Percentiles rank a stretch among this genome's conserved stretches.
These are phyloP conservation scores for Puccinia coronata DNA, from an alignment of 1,284 basidiomycete genomes.

Conservation along the genomic window DNA sequence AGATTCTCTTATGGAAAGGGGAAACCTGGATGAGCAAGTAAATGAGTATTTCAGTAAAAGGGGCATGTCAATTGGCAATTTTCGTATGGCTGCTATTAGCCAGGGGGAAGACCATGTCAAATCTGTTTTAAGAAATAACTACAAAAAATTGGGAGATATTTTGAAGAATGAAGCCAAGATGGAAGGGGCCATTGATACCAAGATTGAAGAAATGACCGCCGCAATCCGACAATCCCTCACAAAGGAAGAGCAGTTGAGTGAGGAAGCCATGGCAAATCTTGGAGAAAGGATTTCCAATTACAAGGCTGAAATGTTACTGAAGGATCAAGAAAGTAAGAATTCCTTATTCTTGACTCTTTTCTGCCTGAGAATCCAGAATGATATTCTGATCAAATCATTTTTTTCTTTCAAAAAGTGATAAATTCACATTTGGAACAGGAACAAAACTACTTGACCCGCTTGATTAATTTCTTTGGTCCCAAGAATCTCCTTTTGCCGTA, in stretches of 20 bases:
- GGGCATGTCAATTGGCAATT: no score
- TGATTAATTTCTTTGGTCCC: background rate
- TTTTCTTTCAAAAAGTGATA: background rate
- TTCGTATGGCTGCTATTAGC: no score
- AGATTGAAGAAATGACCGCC: no score
- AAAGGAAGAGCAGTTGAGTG: background rate
- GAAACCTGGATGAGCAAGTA: background rate
- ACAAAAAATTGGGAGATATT: no score
- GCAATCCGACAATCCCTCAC: no score
- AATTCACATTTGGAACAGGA: background rate
- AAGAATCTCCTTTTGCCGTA: background rate
- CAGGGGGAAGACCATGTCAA: no score
- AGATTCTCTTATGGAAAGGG: background rate
- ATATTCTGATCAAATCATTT: background rate
- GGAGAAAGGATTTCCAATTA: background rate
- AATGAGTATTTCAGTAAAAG: background rate
- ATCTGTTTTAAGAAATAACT: no score
- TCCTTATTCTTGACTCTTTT: background rate
- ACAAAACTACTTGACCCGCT: background rate
- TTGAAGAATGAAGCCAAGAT: no score
- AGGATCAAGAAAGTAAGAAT: background rate
- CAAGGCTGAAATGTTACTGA: constrained; percentile 7
- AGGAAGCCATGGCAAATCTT: background rate
- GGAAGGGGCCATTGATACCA: no score
- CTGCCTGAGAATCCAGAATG: background rate